A percentile compares a stretch with the other conserved stretches of the same genome.
phyloP scores from a whole-genome alignment of 345 rosid species.

The Barbarea vulgaris region DNA sequence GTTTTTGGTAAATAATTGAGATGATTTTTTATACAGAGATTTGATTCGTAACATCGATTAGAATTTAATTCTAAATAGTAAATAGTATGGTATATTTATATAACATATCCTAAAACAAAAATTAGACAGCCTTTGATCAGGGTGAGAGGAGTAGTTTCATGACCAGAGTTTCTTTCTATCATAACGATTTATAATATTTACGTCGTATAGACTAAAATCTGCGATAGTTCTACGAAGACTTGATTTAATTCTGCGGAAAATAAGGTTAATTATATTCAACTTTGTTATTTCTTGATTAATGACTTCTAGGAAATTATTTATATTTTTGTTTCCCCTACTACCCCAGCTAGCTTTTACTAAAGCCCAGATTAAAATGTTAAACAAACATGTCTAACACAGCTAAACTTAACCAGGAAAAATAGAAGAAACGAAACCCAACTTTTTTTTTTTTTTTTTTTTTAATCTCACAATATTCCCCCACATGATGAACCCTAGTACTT shows the following conservation, averaged over 20 bases:
- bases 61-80: not conserved
- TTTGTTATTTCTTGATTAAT: constrained; percentile 6
- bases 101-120: not conserved
- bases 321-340: not conserved
- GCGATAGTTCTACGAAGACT: not conserved
- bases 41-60: not conserved
- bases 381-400: constrained; percentile 23
- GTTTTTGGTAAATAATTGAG: no score
- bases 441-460: not conserved
- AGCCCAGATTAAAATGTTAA: constrained; percentile 9
- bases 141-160: not conserved
- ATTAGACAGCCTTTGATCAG: not conserved
- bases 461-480: constrained; percentile 14
- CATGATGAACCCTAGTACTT: constrained; percentile 12
- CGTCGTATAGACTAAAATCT: not conserved
- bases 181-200: not conserved
- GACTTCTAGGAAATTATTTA: constrained; percentile 6
- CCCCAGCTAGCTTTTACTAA: constrained; percentile 5
- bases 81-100: not conserved
- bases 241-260: not conserved
- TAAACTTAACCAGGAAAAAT: constrained; percentile 18
- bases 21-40: not conserved
- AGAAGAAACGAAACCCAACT: constrained; percentile 1
- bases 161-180: not conserved
- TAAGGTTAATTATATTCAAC: not conserved